Conservation (phyloP, 78 protist genomes). For the Ministeria vibrans region DNA sequence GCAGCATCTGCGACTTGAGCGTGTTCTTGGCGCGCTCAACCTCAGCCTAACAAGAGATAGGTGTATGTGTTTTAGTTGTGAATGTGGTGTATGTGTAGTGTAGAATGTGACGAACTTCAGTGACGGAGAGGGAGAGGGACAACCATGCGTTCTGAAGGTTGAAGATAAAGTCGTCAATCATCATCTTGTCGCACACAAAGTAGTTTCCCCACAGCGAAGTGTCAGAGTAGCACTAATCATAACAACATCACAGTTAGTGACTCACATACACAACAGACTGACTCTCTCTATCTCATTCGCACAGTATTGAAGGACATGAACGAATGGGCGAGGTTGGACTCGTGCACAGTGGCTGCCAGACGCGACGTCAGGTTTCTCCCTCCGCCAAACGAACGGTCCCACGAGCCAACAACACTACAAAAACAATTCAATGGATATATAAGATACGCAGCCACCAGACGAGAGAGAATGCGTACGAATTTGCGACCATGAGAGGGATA, state of each 20-base stretch:
- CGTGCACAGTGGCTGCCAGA: conserved; percentile 52
- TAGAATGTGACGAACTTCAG: too few relatives aligned
- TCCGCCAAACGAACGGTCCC: conserved; percentile 58
- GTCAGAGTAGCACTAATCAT: too few relatives aligned
- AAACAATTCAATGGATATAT: too few relatives aligned
- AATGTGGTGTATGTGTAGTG: too few relatives aligned
- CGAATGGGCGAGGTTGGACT: conserved; percentile 45
- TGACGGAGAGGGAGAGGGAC: conserved; percentile 33
- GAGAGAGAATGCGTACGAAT: too few relatives aligned
- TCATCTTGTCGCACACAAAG: conserved; percentile 34
- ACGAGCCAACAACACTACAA: conserved; percentile 74
- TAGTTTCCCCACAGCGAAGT: conserved; percentile 89
- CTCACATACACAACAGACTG: too few relatives aligned
- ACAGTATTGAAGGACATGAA: conserved; percentile 72
- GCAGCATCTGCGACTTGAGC: conserved; percentile 49
- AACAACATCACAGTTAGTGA: too few relatives aligned
- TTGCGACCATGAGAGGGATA: neutral
- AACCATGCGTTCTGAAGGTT: conserved; percentile 53
- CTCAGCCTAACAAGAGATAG: conserved; percentile 25
- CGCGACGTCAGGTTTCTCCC: conserved; percentile 51
- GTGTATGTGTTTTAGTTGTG: too few relatives aligned
- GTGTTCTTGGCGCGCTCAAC: conserved; percentile 65
- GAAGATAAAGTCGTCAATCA: conserved; percentile 47
- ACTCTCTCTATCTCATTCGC: too few relatives aligned
- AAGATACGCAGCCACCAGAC: too few relatives aligned